Base-by-base conservation (phyloP, 2,329 filamentous ascomycete species). In the Herpotrichia juniperi region DNA sequence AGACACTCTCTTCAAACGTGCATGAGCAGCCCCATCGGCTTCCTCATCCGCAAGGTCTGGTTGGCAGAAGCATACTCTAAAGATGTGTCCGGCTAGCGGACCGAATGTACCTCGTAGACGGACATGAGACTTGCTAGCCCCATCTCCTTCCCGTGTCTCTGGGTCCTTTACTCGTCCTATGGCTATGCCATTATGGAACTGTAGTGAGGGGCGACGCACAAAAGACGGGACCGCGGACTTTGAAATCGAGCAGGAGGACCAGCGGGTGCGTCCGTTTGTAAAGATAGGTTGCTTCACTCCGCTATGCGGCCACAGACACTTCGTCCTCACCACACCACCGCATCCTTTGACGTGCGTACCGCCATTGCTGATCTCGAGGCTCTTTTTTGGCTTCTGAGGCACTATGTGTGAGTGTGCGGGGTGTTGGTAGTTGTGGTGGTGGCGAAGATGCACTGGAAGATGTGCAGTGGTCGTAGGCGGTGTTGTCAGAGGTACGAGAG, bases 41-140 rank as follows among this genome's bases (percentile, higher is more conserved):
- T 28, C 26, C 7, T 28, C 32, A n/a, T n/a, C 16, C 17, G 53
- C 61, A 24, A 58, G 64, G 50, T 71, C 71, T 26, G 69, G 70
- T 48, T 73, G 69, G 45, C 71, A 73, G 50, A 74, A 73, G 58
- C 69, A 73, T 8, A 68, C 56, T 5, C 69, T 56, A 45, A 74
- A 37, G 11, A 56, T 48, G 42, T 68, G 63, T 3, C 61, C 68
- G 16, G 64, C 49, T 19, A 35, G 14, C 8, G 37, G 42, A 16
- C 56, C 56, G 4, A 55, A 21, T 26, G 42, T 24, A n/a, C 35
- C 40, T 11, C 17, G 14, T 3, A 8, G 4, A 25, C 25, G 25
- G 10, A 43, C 4, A 30, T 43, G 40, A 43, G 25, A 3, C 26
- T 31, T 30, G 26, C 43, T 39, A n/a, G 35, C 28, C 26, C 45